A percentile compares a stretch with the other conserved stretches of the same genome.
Evolutionary conservation across 2,329 filamentous ascomycete genomes (phyloP).

Genomic region (Daldinia eschscholtzii): DNA sequence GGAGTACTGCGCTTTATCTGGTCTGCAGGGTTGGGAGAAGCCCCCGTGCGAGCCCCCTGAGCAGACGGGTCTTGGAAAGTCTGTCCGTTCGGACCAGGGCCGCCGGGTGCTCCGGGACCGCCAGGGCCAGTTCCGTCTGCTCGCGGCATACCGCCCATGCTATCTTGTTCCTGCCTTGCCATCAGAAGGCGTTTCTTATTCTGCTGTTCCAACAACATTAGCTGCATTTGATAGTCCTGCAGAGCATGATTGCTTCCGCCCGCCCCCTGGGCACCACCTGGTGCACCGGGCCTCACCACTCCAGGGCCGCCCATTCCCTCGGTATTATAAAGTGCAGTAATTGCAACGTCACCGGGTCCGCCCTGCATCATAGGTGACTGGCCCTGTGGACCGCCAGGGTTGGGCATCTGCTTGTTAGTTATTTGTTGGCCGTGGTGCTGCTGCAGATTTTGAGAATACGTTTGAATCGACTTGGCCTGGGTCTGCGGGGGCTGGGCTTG

Average conservation of each 20-base stretch:
- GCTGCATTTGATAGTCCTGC: constrained; percentile 90
- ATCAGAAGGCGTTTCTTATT: constrained; percentile 89
- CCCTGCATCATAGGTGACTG: constrained; percentile 87
- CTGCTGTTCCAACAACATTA: constrained; percentile 88
- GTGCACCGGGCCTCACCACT: constrained; percentile 67
- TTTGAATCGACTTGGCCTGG: constrained; percentile 86
- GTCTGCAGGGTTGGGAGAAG: constrained; percentile 81
- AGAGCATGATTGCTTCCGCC: constrained; percentile 80
- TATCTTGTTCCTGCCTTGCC: constrained; percentile 84
- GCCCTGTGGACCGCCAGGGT: constrained; percentile 75
- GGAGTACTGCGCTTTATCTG: constrained; percentile 84
- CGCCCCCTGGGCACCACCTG: constrained; percentile 60
- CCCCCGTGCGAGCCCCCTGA: constrained; percentile 74
- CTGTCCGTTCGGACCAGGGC: constrained; percentile 69
- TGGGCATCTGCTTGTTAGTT: constrained; percentile 83
- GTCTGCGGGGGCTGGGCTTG: constrained; percentile 67
- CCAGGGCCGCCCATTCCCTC: constrained; percentile 69
- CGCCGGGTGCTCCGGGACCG: constrained; percentile 61
- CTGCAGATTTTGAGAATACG: constrained; percentile 86
- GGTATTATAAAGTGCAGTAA: constrained; percentile 73
- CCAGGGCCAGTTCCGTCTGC: constrained; percentile 66
- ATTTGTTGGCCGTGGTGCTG: constrained; percentile 86
- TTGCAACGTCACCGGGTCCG: constrained; percentile 72
- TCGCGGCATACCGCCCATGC: constrained; percentile 64
- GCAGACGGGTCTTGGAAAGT: constrained; percentile 78